Conservation (phyloP, 768 basidiomycete genomes). For the Podaxis carcinomalis region DNA sequence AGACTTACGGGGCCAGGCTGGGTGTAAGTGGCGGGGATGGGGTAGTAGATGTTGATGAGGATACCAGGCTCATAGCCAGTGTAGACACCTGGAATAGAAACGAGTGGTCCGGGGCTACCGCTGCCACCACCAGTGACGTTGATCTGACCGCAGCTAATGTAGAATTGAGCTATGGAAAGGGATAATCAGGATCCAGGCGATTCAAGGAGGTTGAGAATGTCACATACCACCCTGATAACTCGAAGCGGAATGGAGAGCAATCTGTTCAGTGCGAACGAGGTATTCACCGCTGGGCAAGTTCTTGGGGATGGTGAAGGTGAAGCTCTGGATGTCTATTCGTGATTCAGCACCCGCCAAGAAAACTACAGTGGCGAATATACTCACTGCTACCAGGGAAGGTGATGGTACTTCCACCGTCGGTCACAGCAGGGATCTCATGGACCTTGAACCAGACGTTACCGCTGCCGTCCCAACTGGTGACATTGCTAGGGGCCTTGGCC, state of each 20-base stretch:
- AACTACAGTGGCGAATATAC: background rate
- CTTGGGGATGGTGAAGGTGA: conserved; percentile 1
- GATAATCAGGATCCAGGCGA: background rate
- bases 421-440: conserved; percentile 36
- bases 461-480: conserved; percentile 33
- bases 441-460: conserved; percentile 44
- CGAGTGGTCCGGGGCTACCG: conserved; percentile 20
- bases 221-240: background rate
- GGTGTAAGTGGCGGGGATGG: conserved; percentile 15
- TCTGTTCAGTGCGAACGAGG: conserved; percentile 9
- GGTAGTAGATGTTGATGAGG: conserved; percentile 12
- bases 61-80: conserved; percentile 18
- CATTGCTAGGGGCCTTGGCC: conserved; percentile 42
- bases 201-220: background rate
- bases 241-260: background rate
- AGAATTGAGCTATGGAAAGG: conserved; percentile 22
- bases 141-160: conserved; percentile 33
- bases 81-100: conserved; percentile 25
- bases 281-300: conserved; percentile 4
- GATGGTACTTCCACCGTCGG: conserved; percentile 35
- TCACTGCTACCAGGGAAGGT: conserved; percentile 32
- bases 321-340: conserved; percentile 1
- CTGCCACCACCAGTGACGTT: conserved; percentile 29
- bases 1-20: conserved; percentile 16
- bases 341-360: background rate